Percentiles rank a stretch among this genome's conserved stretches.
phyloP scores from a whole-genome alignment of 176 grass and related monocot genomes.

The Zea mays region Zm-B73-REFERENCE-NAM-5.0 NC_050100.1:128976501-128977000 shows the following conservation, averaged over 20 bases:
- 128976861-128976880: not conserved
- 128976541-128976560: constrained; percentile 14
- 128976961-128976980: not conserved
- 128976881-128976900: not conserved
- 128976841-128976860: constrained; percentile 2
- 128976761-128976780: not conserved
- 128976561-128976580: constrained; percentile 3
- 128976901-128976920: not conserved
- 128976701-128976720: constrained; percentile 52
- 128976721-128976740: not conserved
- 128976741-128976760: not conserved
- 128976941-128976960: not conserved
- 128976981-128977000: not conserved
- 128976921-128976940: not conserved
- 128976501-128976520: not conserved
- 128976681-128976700: constrained; percentile 81
- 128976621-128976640: constrained; percentile 94
- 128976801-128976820: not conserved
- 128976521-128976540: constrained; percentile 8
- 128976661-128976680: constrained; percentile 93
- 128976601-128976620: constrained; percentile 89
- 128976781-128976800: constrained; percentile 10
- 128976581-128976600: constrained; percentile 6
- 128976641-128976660: constrained; percentile 94
- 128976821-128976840: constrained; percentile 18